phyloP scores from a whole-genome alignment of 495 filamentous ascomycete species.

The Daldinia caldariorum region DNA sequence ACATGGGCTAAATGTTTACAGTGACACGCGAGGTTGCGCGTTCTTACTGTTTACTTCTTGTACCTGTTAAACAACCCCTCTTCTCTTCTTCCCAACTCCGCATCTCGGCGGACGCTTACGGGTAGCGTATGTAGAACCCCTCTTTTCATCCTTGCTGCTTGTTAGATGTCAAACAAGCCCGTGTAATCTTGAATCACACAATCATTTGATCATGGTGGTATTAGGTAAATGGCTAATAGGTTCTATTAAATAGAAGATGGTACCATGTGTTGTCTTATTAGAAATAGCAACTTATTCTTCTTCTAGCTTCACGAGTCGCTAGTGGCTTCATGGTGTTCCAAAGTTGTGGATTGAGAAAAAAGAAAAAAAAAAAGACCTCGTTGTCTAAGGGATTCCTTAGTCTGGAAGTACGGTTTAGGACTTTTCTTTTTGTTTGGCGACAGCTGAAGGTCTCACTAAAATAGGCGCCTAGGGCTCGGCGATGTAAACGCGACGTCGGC shows the following conservation, averaged over 20 bases:
- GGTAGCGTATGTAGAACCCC: background rate
- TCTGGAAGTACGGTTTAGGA: constrained; percentile 18
- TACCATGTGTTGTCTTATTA: constrained; percentile 23
- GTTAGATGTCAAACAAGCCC: constrained; percentile 40
- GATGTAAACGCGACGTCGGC: constrained; percentile 35
- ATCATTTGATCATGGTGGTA: constrained; percentile 40
- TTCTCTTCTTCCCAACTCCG: constrained; percentile 28
- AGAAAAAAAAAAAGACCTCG: background rate
- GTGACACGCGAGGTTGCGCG: constrained; percentile 42
- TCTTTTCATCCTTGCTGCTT: constrained; percentile 9
- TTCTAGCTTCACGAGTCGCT: constrained; percentile 21
- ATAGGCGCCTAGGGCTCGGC: constrained; percentile 34
- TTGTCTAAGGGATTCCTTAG: constrained; percentile 32
- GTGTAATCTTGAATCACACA: constrained; percentile 40
- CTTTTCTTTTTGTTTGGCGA: constrained; percentile 24
- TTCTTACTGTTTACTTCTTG: constrained; percentile 39
- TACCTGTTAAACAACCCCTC: constrained; percentile 41
- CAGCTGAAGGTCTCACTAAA: constrained; percentile 36
- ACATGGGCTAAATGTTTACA: constrained; percentile 35
- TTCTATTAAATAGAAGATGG: constrained; percentile 18
- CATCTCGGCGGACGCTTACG: constrained; percentile 36
- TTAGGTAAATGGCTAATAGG: constrained; percentile 13
- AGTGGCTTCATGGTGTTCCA: constrained; percentile 25
- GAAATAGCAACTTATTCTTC: constrained; percentile 33
- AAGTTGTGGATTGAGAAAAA: background rate